These are phyloP conservation scores for Fusarium verticillioides DNA, from an alignment of 2,329 filamentous ascomycete species.

Conservation along the genomic window DNA sequence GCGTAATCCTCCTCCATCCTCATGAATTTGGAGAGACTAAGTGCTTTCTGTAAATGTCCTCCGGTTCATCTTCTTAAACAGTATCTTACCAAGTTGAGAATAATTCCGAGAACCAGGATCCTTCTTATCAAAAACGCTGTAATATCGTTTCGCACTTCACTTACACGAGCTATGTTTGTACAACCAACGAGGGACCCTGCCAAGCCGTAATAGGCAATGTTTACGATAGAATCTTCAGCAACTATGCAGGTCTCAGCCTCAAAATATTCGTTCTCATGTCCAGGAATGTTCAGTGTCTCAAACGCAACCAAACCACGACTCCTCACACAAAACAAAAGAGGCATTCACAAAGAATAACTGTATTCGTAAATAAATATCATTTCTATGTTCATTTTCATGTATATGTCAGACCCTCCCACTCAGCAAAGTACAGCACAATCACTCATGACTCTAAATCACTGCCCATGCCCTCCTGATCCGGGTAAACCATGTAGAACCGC, in stretches of 20 bases:
- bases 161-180: background rate
- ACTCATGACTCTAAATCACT: constrained; percentile 22
- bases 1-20: background rate
- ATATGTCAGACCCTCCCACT: background rate
- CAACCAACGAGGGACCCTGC: background rate
- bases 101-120: background rate
- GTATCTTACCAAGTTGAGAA: background rate
- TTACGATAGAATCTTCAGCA: background rate
- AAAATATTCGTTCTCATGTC: background rate
- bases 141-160: background rate
- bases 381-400: constrained; percentile 15
- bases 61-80: too few species aligned
- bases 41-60: background rate
- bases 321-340: background rate
- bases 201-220: background rate
- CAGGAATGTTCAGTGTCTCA: background rate
- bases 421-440: background rate
- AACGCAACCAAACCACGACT: background rate
- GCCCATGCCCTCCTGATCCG: constrained; percentile 14
- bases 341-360: background rate
- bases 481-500: constrained; percentile 20
- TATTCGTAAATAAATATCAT: background rate
- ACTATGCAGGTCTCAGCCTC: background rate
- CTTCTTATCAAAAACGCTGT: background rate
- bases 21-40: background rate